Evolutionary conservation across 441 rosid species (phyloP).

Genomic region (Isatis lusitanica): DNA sequence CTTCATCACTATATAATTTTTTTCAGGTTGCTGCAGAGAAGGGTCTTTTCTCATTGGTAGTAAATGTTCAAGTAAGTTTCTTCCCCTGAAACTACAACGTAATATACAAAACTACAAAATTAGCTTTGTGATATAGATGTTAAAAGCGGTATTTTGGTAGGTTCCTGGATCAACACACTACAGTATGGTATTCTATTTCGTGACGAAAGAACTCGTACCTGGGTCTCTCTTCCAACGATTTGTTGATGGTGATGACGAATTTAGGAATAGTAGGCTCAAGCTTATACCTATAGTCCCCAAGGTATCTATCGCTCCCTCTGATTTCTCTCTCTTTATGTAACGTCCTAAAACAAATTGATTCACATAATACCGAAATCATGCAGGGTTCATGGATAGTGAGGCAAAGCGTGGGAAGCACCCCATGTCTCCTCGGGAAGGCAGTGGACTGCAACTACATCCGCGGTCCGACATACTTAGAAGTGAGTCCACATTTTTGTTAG

Average conservation of each 20-base stretch:
- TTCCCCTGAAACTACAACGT: constrained; percentile 8
- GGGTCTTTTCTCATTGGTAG: constrained; percentile 81
- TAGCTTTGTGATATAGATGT: background rate
- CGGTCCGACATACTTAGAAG: constrained; percentile 79
- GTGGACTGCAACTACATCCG: constrained; percentile 96
- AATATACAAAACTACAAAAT: constrained; percentile 13
- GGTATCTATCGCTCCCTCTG: constrained; percentile 43
- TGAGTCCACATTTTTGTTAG: constrained; percentile 31
- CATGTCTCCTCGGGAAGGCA: constrained; percentile 95
- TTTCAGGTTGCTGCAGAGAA: constrained; percentile 88
- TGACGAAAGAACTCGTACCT: constrained; percentile 65
- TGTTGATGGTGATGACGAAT: constrained; percentile 98
- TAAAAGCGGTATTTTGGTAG: constrained; percentile 39
- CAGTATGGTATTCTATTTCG: constrained; percentile 98
- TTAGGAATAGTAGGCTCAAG: constrained; percentile 94
- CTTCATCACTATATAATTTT: background rate
- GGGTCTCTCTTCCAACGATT: constrained; percentile 96
- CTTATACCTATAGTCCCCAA: constrained; percentile 96
- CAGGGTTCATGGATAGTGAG: constrained; percentile 99
- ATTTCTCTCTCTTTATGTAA: background rate
- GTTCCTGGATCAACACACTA: constrained; percentile 97
- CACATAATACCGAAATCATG: background rate
- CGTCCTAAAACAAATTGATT: background rate
- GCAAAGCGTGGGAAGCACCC: constrained; percentile 99
- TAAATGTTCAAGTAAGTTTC: constrained; percentile 92